A percentile compares a stretch with the other conserved stretches of the same genome.
phyloP scores from a whole-genome alignment of 305 asterid species.

The Fraxinus velutina region DNA sequence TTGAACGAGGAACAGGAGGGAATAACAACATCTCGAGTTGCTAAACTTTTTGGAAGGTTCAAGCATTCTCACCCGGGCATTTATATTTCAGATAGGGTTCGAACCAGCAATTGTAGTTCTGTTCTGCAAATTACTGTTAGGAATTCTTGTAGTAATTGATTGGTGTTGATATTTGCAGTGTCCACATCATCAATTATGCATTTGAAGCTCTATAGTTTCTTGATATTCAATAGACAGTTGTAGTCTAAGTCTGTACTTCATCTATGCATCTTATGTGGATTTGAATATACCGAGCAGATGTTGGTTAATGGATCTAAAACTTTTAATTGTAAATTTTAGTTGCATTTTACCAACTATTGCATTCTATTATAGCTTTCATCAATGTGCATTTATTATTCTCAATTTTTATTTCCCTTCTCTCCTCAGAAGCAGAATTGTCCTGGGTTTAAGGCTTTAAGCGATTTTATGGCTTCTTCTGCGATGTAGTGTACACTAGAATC shows the following conservation, averaged over 20 bases:
- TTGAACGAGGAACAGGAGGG: not conserved
- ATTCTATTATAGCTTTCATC: not conserved
- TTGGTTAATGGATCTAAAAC: not conserved
- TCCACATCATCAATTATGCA: not conserved
- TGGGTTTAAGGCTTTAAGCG: not conserved
- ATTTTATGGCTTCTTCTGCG: not conserved
- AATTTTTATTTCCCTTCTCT: not conserved
- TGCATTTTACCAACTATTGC: not conserved
- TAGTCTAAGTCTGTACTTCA: slow-evolving; percentile 8
- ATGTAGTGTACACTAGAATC: not conserved
- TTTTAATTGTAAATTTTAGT: not conserved
- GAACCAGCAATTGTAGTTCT: slow-evolving; percentile 30
- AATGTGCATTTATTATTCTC: not conserved
- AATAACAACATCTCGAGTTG: not conserved
- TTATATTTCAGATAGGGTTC: slow-evolving; percentile 20
- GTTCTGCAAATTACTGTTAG: slow-evolving; percentile 35
- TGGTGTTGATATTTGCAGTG: slow-evolving; percentile 18
- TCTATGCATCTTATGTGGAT: not conserved
- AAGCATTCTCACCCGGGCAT: not conserved
- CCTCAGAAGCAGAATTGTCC: not conserved
- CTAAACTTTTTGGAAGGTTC: not conserved
- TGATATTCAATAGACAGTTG: slow-evolving; percentile 4
- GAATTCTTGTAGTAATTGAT: slow-evolving; percentile 36
- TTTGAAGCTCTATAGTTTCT: slow-evolving; percentile 9
- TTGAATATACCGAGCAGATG: not conserved